phyloP scores from a whole-genome alignment of 768 basidiomycete species.

The Lentinula raphanica region DNA sequence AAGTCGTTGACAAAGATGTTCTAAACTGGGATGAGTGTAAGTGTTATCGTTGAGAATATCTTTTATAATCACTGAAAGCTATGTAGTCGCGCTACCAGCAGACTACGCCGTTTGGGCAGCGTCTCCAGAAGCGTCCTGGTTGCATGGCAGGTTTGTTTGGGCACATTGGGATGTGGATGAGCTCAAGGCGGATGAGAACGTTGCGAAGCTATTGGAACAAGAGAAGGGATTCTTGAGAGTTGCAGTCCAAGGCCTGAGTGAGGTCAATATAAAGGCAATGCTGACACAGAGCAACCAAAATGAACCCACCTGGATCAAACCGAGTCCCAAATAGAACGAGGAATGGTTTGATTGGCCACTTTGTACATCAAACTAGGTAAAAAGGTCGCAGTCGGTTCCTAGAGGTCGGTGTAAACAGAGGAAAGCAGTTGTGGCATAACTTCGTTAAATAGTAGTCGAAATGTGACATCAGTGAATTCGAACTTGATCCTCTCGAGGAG shows the following conservation, averaged over 20 bases:
- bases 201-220: not conserved
- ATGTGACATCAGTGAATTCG: too few relatives aligned
- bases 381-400: too few relatives aligned
- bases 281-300: too few relatives aligned
- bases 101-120: slow-evolving; percentile 1
- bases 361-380: too few relatives aligned
- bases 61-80: not conserved
- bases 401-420: too few relatives aligned
- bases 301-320: too few relatives aligned
- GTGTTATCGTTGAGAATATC: not conserved
- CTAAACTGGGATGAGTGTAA: not conserved
- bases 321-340: too few relatives aligned
- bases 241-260: not conserved
- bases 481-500: too few relatives aligned
- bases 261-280: too few relatives aligned
- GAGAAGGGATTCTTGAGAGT: not conserved
- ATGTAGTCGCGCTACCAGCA: not conserved
- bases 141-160: not conserved
- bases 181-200: not conserved
- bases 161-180: slow-evolving; percentile 1
- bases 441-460: too few relatives aligned
- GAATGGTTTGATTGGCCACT: too few relatives aligned
- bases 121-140: slow-evolving; percentile 1
- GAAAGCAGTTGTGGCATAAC: too few relatives aligned
- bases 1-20: not conserved